These are phyloP conservation scores for Penicillium canariense DNA, from an alignment of 495 filamentous ascomycete genomes.

Conservation along the genomic window DNA sequence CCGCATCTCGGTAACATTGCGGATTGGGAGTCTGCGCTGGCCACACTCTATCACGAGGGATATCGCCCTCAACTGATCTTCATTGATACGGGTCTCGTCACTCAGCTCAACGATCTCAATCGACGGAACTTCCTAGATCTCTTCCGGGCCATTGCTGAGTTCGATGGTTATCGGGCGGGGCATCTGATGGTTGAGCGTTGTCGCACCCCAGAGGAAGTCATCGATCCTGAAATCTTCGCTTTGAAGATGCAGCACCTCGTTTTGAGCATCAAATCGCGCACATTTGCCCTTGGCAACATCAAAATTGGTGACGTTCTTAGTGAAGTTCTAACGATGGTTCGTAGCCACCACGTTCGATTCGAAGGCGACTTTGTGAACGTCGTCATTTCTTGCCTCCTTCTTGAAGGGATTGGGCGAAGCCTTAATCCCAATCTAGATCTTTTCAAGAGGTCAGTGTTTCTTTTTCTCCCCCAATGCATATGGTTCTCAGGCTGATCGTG, in stretches of 20 bases:
- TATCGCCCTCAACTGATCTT: constrained; percentile 95
- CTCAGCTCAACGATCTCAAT: constrained; percentile 83
- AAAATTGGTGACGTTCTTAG: constrained; percentile 95
- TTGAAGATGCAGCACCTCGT: constrained; percentile 96
- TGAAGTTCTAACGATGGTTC: constrained; percentile 88
- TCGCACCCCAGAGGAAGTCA: constrained; percentile 82
- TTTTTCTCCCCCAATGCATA: not conserved
- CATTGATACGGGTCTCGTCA: constrained; percentile 96
- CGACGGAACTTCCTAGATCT: constrained; percentile 91
- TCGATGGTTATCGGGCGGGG: constrained; percentile 93
- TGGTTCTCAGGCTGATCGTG: not conserved
- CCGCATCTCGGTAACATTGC: constrained; percentile 63
- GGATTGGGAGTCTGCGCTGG: constrained; percentile 70
- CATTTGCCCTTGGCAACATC: constrained; percentile 90
- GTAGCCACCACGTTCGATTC: constrained; percentile 86
- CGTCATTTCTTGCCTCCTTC: constrained; percentile 86
- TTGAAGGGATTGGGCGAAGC: constrained; percentile 90
- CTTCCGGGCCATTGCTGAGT: constrained; percentile 94
- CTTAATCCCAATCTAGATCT: constrained; percentile 87
- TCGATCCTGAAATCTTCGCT: constrained; percentile 86
- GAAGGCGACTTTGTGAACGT: constrained; percentile 99
- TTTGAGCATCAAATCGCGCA: constrained; percentile 80
- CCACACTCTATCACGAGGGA: constrained; percentile 80
- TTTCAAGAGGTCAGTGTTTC: constrained; percentile 63
- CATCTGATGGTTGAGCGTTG: constrained; percentile 95